A percentile compares a stretch with the other conserved stretches of the same genome.
Evolutionary conservation across 257 asterid genomes (phyloP).

Genomic region (Petrea volubilis): DNA sequence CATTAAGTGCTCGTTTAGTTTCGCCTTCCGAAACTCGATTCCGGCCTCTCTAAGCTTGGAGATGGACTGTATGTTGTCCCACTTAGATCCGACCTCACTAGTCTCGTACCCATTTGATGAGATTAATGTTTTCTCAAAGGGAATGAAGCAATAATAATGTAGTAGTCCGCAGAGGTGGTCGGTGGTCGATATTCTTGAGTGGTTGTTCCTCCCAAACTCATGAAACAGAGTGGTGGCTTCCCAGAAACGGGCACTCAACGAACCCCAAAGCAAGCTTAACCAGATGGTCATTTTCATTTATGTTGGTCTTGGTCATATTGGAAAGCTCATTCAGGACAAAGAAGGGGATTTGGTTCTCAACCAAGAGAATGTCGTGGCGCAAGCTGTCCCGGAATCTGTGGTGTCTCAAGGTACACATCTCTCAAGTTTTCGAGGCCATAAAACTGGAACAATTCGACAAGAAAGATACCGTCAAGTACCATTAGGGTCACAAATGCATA

Average conservation of each 20-base stretch:
- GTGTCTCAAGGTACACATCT: background rate
- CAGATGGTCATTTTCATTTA: background rate
- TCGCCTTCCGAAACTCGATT: background rate
- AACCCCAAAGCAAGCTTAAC: background rate
- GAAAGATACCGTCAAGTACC: slow-evolving; percentile 12
- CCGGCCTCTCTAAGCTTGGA: background rate
- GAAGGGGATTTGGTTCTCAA: slow-evolving; percentile 20
- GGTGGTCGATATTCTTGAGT: background rate
- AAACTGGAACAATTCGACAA: background rate
- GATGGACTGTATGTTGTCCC: background rate
- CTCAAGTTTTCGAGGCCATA: background rate
- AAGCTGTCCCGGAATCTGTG: background rate
- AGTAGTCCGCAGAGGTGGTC: slow-evolving; percentile 18
- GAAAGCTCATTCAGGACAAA: slow-evolving; percentile 11
- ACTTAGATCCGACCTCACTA: background rate
- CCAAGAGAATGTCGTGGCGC: slow-evolving; percentile 5
- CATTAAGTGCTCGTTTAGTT: background rate
- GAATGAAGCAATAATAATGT: background rate
- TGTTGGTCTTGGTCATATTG: slow-evolving; percentile 6
- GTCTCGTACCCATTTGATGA: background rate
- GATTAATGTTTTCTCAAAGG: background rate
- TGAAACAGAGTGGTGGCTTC: background rate
- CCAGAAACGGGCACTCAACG: background rate
- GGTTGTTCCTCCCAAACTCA: background rate
- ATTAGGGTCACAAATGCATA: slow-evolving; percentile 2